Evolutionary conservation across 345 rosid species (phyloP).

Genomic region (Combretum micranthum): DNA sequence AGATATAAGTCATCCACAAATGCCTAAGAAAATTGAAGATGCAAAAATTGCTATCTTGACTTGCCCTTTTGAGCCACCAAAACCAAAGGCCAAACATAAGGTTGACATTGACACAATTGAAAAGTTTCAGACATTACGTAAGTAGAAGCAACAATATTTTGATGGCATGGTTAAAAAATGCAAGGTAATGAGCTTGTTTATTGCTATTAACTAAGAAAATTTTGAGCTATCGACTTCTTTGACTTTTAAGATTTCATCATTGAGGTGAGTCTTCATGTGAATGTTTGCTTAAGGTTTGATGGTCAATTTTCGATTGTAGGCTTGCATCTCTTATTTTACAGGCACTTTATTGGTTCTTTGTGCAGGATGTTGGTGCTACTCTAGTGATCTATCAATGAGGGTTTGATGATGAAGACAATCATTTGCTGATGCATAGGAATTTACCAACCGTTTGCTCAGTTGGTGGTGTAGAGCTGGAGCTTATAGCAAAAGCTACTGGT

Average conservation of each 20-base stretch:
- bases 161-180: slow-evolving; percentile 96
- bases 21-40: slow-evolving; percentile 87
- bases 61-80: slow-evolving; percentile 97
- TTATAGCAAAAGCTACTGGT: slow-evolving; percentile 98
- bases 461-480: slow-evolving; percentile 97
- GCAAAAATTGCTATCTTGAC: slow-evolving; percentile 96
- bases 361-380: slow-evolving; percentile 96
- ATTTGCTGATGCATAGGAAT: slow-evolving; percentile 86
- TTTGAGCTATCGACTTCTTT: neutral
- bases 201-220: neutral
- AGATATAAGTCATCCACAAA: slow-evolving; percentile 98
- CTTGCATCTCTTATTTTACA: too few relatives aligned
- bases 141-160: slow-evolving; percentile 85
- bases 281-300: too few relatives aligned
- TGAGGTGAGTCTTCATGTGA: too few relatives aligned
- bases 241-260: neutral
- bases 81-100: slow-evolving; percentile 99
- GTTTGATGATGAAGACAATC: slow-evolving; percentile 98
- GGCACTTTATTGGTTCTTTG: neutral
- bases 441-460: slow-evolving; percentile 99
- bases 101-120: slow-evolving; percentile 96
- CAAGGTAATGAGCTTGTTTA: slow-evolving; percentile 42
- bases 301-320: too few relatives aligned
- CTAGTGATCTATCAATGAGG: slow-evolving; percentile 99
- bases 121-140: slow-evolving; percentile 83